Percentiles rank a stretch among this genome's conserved stretches.
Evolutionary conservation across 176 grass and related monocot species (phyloP).

Genomic region (Juncus inflexus): DNA sequence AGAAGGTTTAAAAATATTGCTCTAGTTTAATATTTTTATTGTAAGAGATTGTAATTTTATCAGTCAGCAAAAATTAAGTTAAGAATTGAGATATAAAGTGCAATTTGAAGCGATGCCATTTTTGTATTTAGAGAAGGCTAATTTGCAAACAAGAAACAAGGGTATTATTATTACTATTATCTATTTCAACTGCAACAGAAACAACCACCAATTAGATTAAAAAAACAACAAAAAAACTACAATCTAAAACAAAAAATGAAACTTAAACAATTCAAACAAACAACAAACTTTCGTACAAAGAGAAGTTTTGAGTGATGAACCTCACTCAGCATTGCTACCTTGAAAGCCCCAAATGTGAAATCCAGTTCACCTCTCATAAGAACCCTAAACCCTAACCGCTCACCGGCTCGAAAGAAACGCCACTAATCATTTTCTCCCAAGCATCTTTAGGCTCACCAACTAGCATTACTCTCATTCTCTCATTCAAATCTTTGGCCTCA

Average conservation of each 20-base stretch:
- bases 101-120: too few relatives aligned
- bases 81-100: too few relatives aligned
- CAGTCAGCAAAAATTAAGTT: not conserved
- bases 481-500: constrained; percentile 54
- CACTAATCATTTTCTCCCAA: constrained; percentile 61
- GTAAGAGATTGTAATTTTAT: not conserved
- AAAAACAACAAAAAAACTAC: constrained; percentile 1
- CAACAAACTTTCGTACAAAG: constrained; percentile 11
- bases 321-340: constrained; percentile 13
- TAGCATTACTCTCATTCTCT: constrained; percentile 54
- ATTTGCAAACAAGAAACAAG: constrained; percentile 11
- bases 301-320: constrained; percentile 16
- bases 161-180: constrained; percentile 9
- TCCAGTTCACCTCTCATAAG: not conserved
- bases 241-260: constrained; percentile 12
- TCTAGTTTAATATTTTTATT: constrained; percentile 1
- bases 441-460: constrained; percentile 61
- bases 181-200: constrained; percentile 10
- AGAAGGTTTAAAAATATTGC: constrained; percentile 34
- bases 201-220: constrained; percentile 9
- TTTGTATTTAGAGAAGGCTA: too few relatives aligned
- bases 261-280: constrained; percentile 22
- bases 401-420: constrained; percentile 51
- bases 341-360: not conserved
- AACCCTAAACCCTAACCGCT: constrained; percentile 23